These are phyloP conservation scores for Lyophyllum semitale DNA, from an alignment of 768 basidiomycete species.

Conservation along the genomic window DNA sequence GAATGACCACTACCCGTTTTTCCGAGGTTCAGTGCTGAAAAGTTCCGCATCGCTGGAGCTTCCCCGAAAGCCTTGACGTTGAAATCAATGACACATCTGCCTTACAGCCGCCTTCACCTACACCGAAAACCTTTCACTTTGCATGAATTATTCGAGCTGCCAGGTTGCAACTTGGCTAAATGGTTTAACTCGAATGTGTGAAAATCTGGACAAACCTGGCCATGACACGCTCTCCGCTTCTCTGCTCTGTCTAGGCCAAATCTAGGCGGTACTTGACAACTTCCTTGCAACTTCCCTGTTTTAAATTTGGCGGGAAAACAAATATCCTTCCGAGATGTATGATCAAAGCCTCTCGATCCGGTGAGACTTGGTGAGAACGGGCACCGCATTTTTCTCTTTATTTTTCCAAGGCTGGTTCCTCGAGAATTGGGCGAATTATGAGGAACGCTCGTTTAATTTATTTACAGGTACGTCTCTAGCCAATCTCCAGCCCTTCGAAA, in stretches of 20 bases:
- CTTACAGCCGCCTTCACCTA: background rate
- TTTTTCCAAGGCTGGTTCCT: background rate
- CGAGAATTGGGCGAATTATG: background rate
- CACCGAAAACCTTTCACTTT: background rate
- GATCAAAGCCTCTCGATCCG: background rate
- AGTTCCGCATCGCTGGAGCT: slow-evolving; percentile 10
- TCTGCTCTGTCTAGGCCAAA: background rate
- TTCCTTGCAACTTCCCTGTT: too few species aligned
- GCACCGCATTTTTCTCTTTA: background rate
- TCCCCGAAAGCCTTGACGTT: background rate
- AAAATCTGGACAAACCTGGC: slow-evolving; percentile 9
- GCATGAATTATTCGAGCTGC: background rate
- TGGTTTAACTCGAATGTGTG: slow-evolving; percentile 12
- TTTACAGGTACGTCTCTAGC: background rate
- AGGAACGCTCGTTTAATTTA: background rate
- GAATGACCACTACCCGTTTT: slow-evolving; percentile 11
- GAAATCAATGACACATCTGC: background rate
- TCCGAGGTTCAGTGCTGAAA: slow-evolving; percentile 18
- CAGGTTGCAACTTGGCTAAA: slow-evolving; percentile 1
- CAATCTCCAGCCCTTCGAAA: background rate
- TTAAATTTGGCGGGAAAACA: background rate
- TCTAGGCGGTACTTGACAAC: too few species aligned
- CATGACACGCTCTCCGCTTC: background rate
- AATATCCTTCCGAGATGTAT: background rate
- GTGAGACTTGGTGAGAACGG: too few species aligned